A percentile compares a stretch with the other conserved stretches of the same genome.
phyloP scores from a whole-genome alignment of 2,329 filamentous ascomycete species.

The Cladosporium colombiae region DNA sequence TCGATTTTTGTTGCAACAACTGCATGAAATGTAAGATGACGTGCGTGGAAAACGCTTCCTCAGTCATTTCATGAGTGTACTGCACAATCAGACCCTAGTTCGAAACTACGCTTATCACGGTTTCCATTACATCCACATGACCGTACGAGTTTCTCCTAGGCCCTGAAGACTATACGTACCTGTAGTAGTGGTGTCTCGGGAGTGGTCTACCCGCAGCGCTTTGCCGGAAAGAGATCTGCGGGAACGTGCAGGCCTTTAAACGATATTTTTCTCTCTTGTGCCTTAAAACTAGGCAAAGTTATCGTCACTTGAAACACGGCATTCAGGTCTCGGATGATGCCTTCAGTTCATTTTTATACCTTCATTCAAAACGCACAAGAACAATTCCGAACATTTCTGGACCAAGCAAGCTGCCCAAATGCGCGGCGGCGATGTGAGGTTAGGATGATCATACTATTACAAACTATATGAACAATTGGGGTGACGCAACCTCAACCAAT shows the following conservation, averaged over 20 bases:
- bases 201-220: background rate
- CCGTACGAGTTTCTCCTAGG: background rate
- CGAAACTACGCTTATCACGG: background rate
- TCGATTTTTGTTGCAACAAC: no score
- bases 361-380: background rate
- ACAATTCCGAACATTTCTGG: background rate
- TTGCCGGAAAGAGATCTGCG: slow-evolving; percentile 8
- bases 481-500: background rate
- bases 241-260: background rate
- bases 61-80: no score
- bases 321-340: background rate
- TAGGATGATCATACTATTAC: background rate
- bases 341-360: background rate
- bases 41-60: no score
- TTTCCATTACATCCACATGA: background rate
- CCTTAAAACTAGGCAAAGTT: background rate
- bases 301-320: background rate
- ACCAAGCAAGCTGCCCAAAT: background rate
- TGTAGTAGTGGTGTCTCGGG: background rate
- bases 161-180: background rate
- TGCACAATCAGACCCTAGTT: no score
- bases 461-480: background rate
- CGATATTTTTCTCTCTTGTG: background rate
- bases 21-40: no score
- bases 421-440: background rate